These are phyloP conservation scores for Microcyclospora tardicrescens DNA, from an alignment of 2,329 filamentous ascomycete genomes.

Conservation along the genomic window DNA sequence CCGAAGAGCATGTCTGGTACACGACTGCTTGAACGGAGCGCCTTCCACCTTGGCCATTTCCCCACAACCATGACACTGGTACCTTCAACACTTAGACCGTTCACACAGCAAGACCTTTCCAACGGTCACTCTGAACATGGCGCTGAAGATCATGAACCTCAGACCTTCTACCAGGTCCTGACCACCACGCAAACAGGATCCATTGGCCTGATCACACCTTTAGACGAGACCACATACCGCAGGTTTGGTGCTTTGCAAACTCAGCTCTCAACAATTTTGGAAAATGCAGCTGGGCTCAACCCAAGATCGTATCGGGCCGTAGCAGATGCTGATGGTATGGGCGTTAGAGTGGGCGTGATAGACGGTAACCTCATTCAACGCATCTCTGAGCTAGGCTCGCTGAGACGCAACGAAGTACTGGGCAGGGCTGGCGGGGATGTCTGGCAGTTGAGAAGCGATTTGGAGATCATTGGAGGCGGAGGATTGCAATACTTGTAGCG, in stretches of 20 bases:
- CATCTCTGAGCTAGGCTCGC: conserved; percentile 63
- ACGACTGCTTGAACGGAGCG: conserved; percentile 71
- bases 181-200: conserved; percentile 64
- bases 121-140: conserved; percentile 17
- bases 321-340: conserved; percentile 29
- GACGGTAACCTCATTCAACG: conserved; percentile 65
- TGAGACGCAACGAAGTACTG: conserved; percentile 58
- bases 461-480: conserved; percentile 51
- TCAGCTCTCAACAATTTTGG: conserved; percentile 63
- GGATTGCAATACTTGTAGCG: conserved; percentile 40
- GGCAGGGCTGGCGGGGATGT: conserved; percentile 57
- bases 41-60: conserved; percentile 76
- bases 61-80: conserved; percentile 64
- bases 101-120: conserved; percentile 17
- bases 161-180: conserved; percentile 43
- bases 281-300: conserved; percentile 69
- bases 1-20: conserved; percentile 86
- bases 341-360: conserved; percentile 51
- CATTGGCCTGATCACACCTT: conserved; percentile 61
- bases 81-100: conserved; percentile 45
- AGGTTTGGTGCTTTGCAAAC: conserved; percentile 69
- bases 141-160: conserved; percentile 18
- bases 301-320: conserved; percentile 61
- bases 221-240: conserved; percentile 70
- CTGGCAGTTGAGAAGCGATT: conserved; percentile 56